Conservation (phyloP, 306 rosid species). For the Mimosa pudica region DNA sequence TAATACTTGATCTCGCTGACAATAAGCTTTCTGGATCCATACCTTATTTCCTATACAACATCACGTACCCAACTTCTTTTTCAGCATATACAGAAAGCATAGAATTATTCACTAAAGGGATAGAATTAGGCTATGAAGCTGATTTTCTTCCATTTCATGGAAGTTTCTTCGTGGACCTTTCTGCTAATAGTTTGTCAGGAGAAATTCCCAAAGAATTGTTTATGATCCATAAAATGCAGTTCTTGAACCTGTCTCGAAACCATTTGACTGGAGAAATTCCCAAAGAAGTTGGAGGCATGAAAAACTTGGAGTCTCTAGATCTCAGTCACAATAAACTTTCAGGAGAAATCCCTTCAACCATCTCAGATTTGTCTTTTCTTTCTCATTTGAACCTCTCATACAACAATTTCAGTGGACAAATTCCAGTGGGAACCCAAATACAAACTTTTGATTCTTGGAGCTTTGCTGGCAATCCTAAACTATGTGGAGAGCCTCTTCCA, state of each 20-base stretch:
- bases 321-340: background rate
- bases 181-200: background rate
- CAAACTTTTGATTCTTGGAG: background rate
- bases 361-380: background rate
- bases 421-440: background rate
- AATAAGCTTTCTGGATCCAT: background rate
- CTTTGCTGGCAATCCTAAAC: background rate
- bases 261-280: background rate
- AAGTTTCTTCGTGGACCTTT: background rate
- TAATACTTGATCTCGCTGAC: background rate
- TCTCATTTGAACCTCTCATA: background rate
- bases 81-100: fast-evolving
- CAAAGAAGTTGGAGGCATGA: background rate
- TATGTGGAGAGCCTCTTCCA: too few relatives aligned
- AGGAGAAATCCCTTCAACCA: background rate
- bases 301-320: background rate
- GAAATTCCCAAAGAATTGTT: background rate
- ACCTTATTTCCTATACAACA: background rate
- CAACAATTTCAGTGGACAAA: background rate
- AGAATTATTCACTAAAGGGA: background rate
- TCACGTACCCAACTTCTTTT: fast-evolving
- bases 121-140: background rate
- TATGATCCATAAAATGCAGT: background rate
- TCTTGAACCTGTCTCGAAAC: background rate
- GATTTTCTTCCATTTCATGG: fast-evolving